Conservation (phyloP, 371 early-diverging fungal species). For the Mucor sp. region DNA sequence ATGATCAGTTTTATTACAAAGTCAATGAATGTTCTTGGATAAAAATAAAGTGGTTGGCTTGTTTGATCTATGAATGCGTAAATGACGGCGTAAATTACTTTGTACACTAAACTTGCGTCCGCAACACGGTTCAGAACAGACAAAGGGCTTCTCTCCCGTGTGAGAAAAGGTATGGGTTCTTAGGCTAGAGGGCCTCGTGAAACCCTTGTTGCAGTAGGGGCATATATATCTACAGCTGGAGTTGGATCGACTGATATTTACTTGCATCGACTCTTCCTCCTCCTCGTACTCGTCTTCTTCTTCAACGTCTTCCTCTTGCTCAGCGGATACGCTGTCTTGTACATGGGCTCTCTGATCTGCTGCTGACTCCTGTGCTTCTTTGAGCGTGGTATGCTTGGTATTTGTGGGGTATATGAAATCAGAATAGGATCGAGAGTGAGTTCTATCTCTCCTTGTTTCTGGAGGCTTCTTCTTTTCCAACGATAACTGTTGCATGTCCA, state of each 20-base stretch:
- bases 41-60: conserved; percentile 12
- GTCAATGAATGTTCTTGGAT: conserved; percentile 6
- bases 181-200: conserved; percentile 71
- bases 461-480: not conserved
- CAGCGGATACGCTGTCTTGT: not conserved
- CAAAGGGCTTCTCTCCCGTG: conserved; percentile 77
- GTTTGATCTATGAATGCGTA: conserved; percentile 43
- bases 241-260: not conserved
- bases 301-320: not conserved
- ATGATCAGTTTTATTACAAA: not conserved
- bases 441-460: conserved; percentile 15
- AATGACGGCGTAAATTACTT: conserved; percentile 75
- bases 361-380: not conserved
- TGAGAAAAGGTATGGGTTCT: conserved; percentile 72
- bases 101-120: conserved; percentile 71
- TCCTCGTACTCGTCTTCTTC: not conserved
- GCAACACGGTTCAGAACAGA: conserved; percentile 64
- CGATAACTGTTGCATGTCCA: conserved; percentile 17
- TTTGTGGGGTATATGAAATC: conserved; percentile 39
- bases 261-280: not conserved
- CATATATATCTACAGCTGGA: conserved; percentile 54
- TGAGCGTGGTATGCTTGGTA: conserved; percentile 6
- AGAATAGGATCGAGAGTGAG: conserved; percentile 49
- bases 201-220: conserved; percentile 62
- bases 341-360: not conserved